Evolutionary conservation across 192 early-diverging fungal genomes (phyloP), one percentile per base, ranked within the genome.

Genomic region (Gigaspora rosea): DNA sequence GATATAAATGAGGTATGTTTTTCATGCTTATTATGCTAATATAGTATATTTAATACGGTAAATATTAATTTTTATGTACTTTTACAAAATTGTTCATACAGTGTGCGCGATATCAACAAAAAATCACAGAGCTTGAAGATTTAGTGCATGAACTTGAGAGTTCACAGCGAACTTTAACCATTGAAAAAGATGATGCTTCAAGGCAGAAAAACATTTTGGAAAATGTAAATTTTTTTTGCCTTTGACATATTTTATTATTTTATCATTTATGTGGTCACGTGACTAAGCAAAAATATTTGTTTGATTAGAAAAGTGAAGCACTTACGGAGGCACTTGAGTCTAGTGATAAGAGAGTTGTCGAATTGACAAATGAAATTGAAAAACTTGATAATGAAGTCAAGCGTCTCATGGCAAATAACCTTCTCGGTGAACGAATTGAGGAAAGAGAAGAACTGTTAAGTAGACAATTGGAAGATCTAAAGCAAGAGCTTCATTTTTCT

Each of bases 401-500:
- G 22, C 35, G 54, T 57, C 22, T 86, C 15, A 46, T 61, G 46
- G 73, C 67, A n/a, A 71, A 82, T 72, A 81, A 76, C 13, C 71
- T 82, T n/a, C 71, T 72, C 61, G 56, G 58, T 8, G 59, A 67
- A 57, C 46, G 75, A 63, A 62, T 80, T 66, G 71, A 79, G 18
- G 76, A 86, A 67, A 82, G 80, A 67, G 70, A 75, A 56, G 73
- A 86, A 68, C 62, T 80, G 52, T 78, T 82, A 69, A 52, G 71
- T 8, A 72, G 70, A n/a, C 75, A 85, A 79, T 57, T 86, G 46
- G 83, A 86, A 49, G 85, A 86, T 71, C 56, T 77, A 9, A 78
- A 80, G n/a, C 82, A 84, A 71, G 85, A 86, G 67, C 51, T 86
- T 4, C 41, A 62, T 5, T 33, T 84, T 51, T 57, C 75, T 54